These are phyloP conservation scores for Vararia minispora DNA, from an alignment of 768 basidiomycete species.

Conservation along the genomic window DNA sequence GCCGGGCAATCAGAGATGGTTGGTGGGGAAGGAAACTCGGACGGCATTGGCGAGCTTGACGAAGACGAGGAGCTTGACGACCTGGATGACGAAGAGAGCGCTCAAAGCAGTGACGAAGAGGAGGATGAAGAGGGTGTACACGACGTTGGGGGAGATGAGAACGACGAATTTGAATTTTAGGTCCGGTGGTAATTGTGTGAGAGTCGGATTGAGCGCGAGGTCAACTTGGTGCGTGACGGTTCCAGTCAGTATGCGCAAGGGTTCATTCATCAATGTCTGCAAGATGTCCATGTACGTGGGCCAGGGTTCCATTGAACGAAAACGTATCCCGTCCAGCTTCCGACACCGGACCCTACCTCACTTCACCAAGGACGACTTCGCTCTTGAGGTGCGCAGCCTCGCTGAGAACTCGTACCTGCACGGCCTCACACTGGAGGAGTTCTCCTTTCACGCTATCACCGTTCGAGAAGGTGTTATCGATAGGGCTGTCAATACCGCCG, in stretches of 20 bases:
- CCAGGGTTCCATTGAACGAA: conserved; percentile 96
- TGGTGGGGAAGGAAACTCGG: no score
- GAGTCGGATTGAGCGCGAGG: conserved; percentile 75
- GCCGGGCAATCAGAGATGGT: no score
- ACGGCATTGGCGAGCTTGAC: no score
- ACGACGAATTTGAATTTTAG: no score
- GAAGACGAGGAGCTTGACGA: no score
- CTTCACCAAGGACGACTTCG: conserved; percentile 96
- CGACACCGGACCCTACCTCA: conserved; percentile 90
- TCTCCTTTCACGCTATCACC: conserved; percentile 99
- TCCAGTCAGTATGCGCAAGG: conserved; percentile 93
- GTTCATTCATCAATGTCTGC: conserved; percentile 93
- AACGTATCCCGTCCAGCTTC: conserved; percentile 98
- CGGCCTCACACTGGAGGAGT: conserved; percentile 92
- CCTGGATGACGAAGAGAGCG: no score
- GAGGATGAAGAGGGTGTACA: no score
- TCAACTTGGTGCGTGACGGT: conserved; percentile 88
- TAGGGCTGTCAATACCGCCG: conserved; percentile 98
- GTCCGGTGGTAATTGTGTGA: conserved; percentile 98
- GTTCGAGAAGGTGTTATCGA: conserved; percentile 98
- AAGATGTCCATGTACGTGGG: conserved; percentile 99
- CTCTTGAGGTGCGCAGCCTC: conserved; percentile 92
- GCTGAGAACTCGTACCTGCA: conserved; percentile 97
- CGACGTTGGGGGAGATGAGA: no score
- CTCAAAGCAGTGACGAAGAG: no score